Conservation (phyloP, 1,284 basidiomycete species). For the Rhodotorula sp. region DNA sequence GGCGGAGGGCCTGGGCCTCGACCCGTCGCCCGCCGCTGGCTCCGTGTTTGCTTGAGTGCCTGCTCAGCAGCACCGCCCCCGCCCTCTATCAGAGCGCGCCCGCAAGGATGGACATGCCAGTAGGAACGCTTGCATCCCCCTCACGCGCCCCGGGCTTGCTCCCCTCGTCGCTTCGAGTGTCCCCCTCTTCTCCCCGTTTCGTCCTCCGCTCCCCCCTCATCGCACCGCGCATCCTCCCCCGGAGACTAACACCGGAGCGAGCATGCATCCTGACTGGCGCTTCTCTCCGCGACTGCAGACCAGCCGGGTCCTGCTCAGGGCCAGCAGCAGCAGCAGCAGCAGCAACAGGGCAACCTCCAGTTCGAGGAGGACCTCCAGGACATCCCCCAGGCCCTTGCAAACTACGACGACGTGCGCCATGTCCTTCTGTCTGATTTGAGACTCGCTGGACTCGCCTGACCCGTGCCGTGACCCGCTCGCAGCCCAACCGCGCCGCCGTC, state of each 20-base stretch:
- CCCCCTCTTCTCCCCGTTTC: background rate
- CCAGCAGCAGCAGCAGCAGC: background rate
- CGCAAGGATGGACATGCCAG: background rate
- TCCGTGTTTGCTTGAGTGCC: too few relatives aligned
- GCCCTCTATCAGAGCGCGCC: background rate
- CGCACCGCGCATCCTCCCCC: too few relatives aligned
- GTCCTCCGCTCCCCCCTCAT: too few relatives aligned
- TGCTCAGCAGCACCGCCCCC: background rate
- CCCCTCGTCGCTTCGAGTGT: too few relatives aligned
- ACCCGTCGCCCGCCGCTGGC: too few relatives aligned
- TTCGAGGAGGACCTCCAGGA: conserved; percentile 37
- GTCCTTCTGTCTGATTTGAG: background rate
- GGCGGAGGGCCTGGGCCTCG: too few relatives aligned
- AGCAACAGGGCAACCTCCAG: conserved; percentile 2
- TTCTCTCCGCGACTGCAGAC: background rate
- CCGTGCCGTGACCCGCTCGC: background rate
- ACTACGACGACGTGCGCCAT: background rate
- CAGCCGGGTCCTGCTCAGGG: background rate
- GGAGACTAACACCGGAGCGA: too few relatives aligned
- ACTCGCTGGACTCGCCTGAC: background rate
- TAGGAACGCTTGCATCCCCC: background rate
- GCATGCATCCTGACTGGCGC: background rate
- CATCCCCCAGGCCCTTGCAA: conserved; percentile 22
- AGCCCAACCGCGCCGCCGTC: background rate
- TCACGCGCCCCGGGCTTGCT: too few relatives aligned